Evolutionary conservation across 2,329 filamentous ascomycete genomes (phyloP).

Genomic region (Fusarium austroafricanum): DNA sequence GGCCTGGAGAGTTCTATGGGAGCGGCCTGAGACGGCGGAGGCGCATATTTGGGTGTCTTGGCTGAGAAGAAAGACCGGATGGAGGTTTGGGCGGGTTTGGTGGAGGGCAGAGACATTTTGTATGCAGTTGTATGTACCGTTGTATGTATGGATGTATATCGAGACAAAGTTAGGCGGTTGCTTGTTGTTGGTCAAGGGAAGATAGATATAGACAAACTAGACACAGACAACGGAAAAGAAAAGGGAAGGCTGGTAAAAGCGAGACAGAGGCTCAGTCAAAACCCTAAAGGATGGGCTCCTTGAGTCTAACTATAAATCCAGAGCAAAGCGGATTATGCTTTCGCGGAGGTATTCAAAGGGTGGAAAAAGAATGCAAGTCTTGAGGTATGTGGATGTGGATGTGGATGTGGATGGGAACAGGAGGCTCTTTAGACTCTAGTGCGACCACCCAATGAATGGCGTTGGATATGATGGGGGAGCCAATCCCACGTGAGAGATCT

Average conservation of each 20-base stretch:
- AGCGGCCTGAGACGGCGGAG: slow-evolving; percentile 48
- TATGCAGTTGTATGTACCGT: background rate
- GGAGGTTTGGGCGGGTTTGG: slow-evolving; percentile 61
- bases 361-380: slow-evolving; percentile 8
- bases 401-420: slow-evolving; percentile 6
- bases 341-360: slow-evolving; percentile 21
- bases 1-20: slow-evolving; percentile 35
- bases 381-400: slow-evolving; percentile 1
- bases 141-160: background rate
- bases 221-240: slow-evolving; percentile 3
- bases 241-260: slow-evolving; percentile 3
- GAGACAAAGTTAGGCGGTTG: background rate
- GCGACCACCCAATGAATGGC: slow-evolving; percentile 20
- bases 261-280: slow-evolving; percentile 10
- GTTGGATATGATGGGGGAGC: slow-evolving; percentile 15
- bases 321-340: slow-evolving; percentile 21
- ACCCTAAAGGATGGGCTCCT: slow-evolving; percentile 3
- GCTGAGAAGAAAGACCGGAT: slow-evolving; percentile 72
- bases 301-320: background rate
- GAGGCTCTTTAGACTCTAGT: slow-evolving; percentile 33
- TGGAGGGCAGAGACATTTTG: slow-evolving; percentile 56
- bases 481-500: slow-evolving; percentile 30
- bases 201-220: background rate
- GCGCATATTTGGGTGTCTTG: slow-evolving; percentile 55
- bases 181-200: background rate